Evolutionary conservation across 345 rosid genomes (phyloP).

Genomic region (Citrus trifoliata): DNA sequence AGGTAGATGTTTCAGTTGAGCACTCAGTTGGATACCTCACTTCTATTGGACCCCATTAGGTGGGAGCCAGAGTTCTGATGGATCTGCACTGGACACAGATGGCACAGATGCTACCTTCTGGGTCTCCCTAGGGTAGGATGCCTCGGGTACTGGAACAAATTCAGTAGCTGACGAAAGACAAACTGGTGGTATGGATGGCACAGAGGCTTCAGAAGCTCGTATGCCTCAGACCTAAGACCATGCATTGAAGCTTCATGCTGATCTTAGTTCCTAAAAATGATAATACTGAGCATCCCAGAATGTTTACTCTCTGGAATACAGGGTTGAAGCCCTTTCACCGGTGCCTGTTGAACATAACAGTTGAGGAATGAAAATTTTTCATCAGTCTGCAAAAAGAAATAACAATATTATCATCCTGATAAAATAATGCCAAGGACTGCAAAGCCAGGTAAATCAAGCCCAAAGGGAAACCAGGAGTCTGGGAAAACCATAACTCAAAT

Average conservation of each 20-base stretch:
- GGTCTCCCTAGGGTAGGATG: constrained; percentile 52
- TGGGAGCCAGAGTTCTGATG: constrained; percentile 66
- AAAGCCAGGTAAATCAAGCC: too few relatives aligned
- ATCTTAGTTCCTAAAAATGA: constrained; percentile 53
- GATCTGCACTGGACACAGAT: constrained; percentile 50
- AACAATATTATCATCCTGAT: not conserved
- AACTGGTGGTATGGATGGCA: constrained; percentile 43
- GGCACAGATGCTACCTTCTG: constrained; percentile 40
- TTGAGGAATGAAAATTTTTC: constrained; percentile 71
- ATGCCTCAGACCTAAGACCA: constrained; percentile 87
- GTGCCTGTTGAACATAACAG: constrained; percentile 44
- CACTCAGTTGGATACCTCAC: constrained; percentile 80
- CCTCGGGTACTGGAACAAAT: constrained; percentile 75
- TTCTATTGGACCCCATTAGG: constrained; percentile 93
- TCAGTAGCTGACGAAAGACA: constrained; percentile 44
- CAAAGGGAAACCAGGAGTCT: not conserved
- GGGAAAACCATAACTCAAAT: not conserved
- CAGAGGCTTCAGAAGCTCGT: constrained; percentile 75
- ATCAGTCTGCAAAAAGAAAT: constrained; percentile 61
- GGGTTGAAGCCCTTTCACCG: constrained; percentile 77
- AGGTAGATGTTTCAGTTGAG: constrained; percentile 44
- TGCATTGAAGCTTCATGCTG: constrained; percentile 61
- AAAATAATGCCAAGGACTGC: not conserved
- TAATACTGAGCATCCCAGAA: constrained; percentile 41
- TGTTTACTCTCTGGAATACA: constrained; percentile 80